phyloP scores from a whole-genome alignment of 352 stramenopile species.

The Thalassiosira livingstoniorum region DNA sequence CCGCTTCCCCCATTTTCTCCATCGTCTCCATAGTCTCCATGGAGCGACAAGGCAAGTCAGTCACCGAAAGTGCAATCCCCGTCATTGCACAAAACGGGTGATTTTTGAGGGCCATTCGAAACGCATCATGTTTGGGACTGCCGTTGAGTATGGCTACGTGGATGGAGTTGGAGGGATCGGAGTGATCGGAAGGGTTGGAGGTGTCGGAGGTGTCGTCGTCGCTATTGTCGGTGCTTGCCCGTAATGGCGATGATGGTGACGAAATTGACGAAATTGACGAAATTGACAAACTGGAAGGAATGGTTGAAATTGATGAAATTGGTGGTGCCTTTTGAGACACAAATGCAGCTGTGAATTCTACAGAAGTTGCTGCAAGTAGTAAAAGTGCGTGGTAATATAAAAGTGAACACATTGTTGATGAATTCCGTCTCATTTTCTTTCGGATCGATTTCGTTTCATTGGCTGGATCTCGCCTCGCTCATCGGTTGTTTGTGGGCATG shows the following conservation, averaged over 20 bases:
- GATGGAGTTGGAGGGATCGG: conserved; percentile 4
- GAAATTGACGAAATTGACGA: neutral
- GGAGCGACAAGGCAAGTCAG: neutral
- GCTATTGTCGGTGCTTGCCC: neutral
- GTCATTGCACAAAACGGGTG: conserved; percentile 54
- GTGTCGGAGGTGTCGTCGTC: neutral
- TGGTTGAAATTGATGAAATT: no score
- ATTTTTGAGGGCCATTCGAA: conserved; percentile 6
- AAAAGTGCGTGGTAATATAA: no score
- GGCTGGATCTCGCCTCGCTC: no score
- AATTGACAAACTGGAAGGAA: neutral
- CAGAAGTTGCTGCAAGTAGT: no score
- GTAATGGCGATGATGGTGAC: neutral
- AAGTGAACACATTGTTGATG: no score
- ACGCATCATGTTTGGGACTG: neutral
- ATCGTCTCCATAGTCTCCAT: no score
- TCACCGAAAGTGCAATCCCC: conserved; percentile 24
- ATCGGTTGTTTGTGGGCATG: no score
- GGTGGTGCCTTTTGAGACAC: no score
- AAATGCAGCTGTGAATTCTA: no score
- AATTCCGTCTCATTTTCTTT: no score
- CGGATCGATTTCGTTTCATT: no score
- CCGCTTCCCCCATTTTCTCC: neutral
- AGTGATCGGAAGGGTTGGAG: neutral
- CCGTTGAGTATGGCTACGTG: conserved; percentile 4